Evolutionary conservation across 495 filamentous ascomycete species (phyloP), one percentile per base, ranked within the genome.

Genomic region (Copromyces sp.): DNA sequence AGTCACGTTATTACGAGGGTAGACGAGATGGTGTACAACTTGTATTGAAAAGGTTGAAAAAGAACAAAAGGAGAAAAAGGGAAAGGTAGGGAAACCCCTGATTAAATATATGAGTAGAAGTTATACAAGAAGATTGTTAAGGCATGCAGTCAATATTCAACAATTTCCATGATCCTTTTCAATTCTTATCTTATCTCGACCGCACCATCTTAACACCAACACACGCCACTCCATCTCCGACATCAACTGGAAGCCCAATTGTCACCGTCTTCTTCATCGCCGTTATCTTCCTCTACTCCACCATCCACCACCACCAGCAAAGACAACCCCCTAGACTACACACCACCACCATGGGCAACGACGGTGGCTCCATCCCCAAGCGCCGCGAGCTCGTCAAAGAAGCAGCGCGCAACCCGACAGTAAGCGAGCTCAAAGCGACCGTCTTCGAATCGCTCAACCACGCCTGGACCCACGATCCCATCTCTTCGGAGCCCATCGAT

Each of bases 351-450:
- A 98, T 98, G 95, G 95, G 95, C 83, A 98, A 98, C 81, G 95
- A 98, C 78, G 95, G 95, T 76, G 95, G 87, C 74, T 86, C 80
- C 38, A 99, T 99, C 73, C 95, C 95, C 14, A 98, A 90, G 68
- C 93, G 95, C 39, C 92, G 95, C 70, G 95, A 99, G 80, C 92
- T 99, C 41, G 95, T 98, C 81, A 93, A 94, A 76, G 90, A 92
- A 80, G 93, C 94, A 41, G 92, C 93, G 38, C 90, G 91, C 68
- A 86, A 86, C 42, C 93, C 91, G 38, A 96, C 90, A 42, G 90
- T 93, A n/a, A 90, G 92, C 45, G 92, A 99, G 82, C 80, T 97
- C 11, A 98, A 98, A 83, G 94, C 94, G 76, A 89, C 91, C 4
- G 91, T 91, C 77, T 88, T 90, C 80, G 94, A 97, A 78, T 89